These are phyloP conservation scores for Escallonia rubra DNA, from an alignment of 129 eudicot species.

Conservation along the genomic window DNA sequence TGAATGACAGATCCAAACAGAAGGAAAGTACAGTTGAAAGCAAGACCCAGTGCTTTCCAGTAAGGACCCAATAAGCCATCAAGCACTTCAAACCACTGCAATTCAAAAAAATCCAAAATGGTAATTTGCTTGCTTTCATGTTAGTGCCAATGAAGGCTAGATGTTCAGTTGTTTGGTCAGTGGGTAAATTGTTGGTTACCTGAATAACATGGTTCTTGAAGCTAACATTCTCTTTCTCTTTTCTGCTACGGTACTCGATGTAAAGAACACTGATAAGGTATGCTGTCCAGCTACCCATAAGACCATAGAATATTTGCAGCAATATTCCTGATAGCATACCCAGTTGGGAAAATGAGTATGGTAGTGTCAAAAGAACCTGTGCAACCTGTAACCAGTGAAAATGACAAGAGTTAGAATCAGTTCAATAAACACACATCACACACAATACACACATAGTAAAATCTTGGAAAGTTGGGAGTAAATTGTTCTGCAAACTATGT, in stretches of 20 bases:
- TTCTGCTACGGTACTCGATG: conserved; percentile 72
- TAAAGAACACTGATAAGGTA: conserved; percentile 92
- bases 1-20: conserved; percentile 99
- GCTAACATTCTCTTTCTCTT: conserved; percentile 88
- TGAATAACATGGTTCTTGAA: conserved; percentile 98
- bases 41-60: conserved; percentile 91
- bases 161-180: neutral
- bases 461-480: neutral
- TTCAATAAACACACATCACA: neutral
- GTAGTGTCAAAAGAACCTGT: conserved; percentile 85
- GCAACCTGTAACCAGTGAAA: conserved; percentile 63
- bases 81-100: conserved; percentile 95
- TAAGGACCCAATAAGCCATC: conserved; percentile 93
- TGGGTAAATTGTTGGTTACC: conserved; percentile 23
- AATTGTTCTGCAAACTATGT: neutral
- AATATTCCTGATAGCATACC: conserved; percentile 86
- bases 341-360: conserved; percentile 87
- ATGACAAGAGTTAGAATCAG: neutral
- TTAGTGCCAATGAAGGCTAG: no score
- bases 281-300: conserved; percentile 97
- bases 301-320: conserved; percentile 76
- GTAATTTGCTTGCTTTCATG: no score
- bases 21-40: conserved; percentile 92
- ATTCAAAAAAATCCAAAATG: conserved; percentile 1
- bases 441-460: neutral